These are phyloP conservation scores for Talaromyces sp. DNA, from an alignment of 2,329 filamentous ascomycete species.

Conservation along the genomic window DNA sequence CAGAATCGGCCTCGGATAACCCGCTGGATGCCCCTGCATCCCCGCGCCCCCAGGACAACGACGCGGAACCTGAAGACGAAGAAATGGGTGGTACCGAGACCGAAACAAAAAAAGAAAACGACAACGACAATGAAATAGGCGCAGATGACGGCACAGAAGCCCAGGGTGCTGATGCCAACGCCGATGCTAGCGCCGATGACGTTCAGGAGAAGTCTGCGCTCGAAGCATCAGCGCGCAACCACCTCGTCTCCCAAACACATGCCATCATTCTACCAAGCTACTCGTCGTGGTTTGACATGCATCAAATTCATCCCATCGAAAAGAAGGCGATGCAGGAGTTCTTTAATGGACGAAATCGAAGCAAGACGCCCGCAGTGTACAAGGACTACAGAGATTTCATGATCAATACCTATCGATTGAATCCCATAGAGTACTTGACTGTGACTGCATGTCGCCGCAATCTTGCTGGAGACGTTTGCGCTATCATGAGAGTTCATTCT, in stretches of 20 bases:
- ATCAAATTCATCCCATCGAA: slow-evolving; percentile 83
- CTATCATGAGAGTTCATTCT: slow-evolving; percentile 97
- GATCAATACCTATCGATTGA: slow-evolving; percentile 98
- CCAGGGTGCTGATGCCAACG: slow-evolving; percentile 48
- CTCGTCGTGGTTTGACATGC: slow-evolving; percentile 99
- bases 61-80: slow-evolving; percentile 64
- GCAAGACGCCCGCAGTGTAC: slow-evolving; percentile 95
- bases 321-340: slow-evolving; percentile 95
- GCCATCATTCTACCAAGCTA: slow-evolving; percentile 96
- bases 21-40: slow-evolving; percentile 67
- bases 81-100: slow-evolving; percentile 69
- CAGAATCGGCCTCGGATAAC: slow-evolving; percentile 53
- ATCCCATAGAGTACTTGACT: slow-evolving; percentile 92
- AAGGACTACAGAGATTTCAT: slow-evolving; percentile 99
- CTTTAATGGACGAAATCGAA: slow-evolving; percentile 96
- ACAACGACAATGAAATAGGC: slow-evolving; percentile 43
- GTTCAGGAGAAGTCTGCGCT: slow-evolving; percentile 74
- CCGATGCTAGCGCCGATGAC: slow-evolving; percentile 54
- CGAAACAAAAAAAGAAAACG: slow-evolving; percentile 46
- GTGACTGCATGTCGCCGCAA: slow-evolving; percentile 95
- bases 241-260: slow-evolving; percentile 89
- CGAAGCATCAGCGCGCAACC: slow-evolving; percentile 83
- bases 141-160: slow-evolving; percentile 47
- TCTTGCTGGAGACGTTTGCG: slow-evolving; percentile 93
- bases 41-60: slow-evolving; percentile 59